phyloP scores from a whole-genome alignment of 2,329 filamentous ascomycete genomes.

The Aspergillus pseudotamarii region DNA sequence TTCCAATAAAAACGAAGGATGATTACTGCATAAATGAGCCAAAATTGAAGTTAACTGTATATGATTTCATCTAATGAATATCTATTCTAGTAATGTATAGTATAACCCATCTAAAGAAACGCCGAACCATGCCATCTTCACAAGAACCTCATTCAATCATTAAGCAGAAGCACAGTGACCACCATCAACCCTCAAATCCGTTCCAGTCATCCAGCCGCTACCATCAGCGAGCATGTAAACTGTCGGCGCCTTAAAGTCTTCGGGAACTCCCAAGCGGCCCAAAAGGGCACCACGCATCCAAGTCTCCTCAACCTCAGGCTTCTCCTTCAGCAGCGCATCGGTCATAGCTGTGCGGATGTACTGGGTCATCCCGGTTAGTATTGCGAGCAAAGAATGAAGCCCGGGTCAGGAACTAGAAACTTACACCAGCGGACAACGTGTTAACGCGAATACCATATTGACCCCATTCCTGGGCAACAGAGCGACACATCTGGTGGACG shows the following conservation, averaged over 20 bases:
- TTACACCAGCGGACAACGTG: conserved; percentile 71
- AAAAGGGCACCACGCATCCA: conserved; percentile 58
- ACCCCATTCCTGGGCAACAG: conserved; percentile 53
- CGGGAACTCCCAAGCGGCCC: conserved; percentile 51
- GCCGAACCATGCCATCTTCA: conserved; percentile 6
- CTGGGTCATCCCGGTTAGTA: conserved; percentile 20
- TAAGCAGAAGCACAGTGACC: conserved; percentile 42
- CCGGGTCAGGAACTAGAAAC: conserved; percentile 8
- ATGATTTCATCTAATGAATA: background rate
- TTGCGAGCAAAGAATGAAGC: background rate
- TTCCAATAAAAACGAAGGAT: no score
- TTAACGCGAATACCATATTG: conserved; percentile 75
- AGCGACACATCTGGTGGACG: conserved; percentile 53
- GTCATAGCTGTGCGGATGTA: conserved; percentile 56
- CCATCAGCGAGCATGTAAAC: conserved; percentile 42
- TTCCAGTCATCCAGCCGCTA: conserved; percentile 44
- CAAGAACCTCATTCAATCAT: background rate
- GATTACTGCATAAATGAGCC: background rate
- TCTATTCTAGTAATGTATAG: background rate
- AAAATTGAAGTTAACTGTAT: background rate
- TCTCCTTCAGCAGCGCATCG: conserved; percentile 46
- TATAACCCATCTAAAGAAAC: background rate
- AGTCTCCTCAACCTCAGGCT: conserved; percentile 55
- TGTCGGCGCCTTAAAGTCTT: conserved; percentile 42
- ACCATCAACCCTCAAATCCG: conserved; percentile 44